Base-by-base conservation (phyloP, 306 rosid genomes). In the Myrica gale region DNA sequence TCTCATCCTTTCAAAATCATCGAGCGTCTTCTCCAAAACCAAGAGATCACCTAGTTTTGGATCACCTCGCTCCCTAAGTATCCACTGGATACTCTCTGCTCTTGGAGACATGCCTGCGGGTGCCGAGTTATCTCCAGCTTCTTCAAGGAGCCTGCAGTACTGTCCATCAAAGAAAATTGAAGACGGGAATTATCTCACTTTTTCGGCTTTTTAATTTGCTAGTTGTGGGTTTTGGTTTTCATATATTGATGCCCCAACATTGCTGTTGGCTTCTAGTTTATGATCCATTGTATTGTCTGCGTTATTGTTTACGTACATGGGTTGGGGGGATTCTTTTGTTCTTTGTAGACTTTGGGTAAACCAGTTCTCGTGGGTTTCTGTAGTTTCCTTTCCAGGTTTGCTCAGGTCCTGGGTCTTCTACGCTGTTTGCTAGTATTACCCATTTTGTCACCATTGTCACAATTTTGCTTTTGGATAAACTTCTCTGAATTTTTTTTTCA, bases 1-100 rank as follows among this genome's bases (percentile, higher is more conserved):
- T 80, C 83, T 94, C 13, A 94, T 94, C 57, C 96, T 94, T 51
- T 86, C 90, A 3, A 89, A 87, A 16, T 94, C 98, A 46, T 93
- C 98, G 41, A 85, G 84, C 81, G 62, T 89, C 70, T 91, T 94
- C 90, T 89, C 94, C 83, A 85, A 77, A 58, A 73, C 74, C 15
- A 11, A 11, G 82, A 86, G 86, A 76, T 74, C 97, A 0, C 73
- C 72, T 43, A 90, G 92, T 84, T 94, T 91, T 80, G 77, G 68
- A 76, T 85, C 95, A 0, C 90, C 95, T 4, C 87, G 98, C 0
- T 91, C 96, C 0, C 47, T 81, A 0, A 88, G 90, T 56, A 86
- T 91, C 74, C 91, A 94, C 32, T 84, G 93, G 73, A 83, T 94
- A 73, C 41, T 89, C 4, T 94, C 97, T 3, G 82, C 79, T 52